These are phyloP conservation scores for Nakazawaea holstii DNA, from an alignment of 805 yeast species.

Conservation along the genomic window DNA sequence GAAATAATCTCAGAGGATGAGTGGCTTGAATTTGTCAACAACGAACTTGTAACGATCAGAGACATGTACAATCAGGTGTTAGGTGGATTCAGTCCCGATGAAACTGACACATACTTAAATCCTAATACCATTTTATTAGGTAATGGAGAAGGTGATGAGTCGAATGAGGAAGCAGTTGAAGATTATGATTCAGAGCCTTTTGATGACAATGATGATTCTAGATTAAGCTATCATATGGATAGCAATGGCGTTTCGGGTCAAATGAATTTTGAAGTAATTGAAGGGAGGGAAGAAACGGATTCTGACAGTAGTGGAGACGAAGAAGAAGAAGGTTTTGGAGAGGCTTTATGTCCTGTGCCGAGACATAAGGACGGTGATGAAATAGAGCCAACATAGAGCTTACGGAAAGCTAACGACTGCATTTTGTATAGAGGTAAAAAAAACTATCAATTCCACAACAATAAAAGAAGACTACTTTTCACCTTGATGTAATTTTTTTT, in stretches of 20 bases:
- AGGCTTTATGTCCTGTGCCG: slow-evolving; percentile 35
- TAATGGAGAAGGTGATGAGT: slow-evolving; percentile 37
- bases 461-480: too few relatives aligned
- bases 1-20: slow-evolving; percentile 9
- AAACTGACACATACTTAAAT: slow-evolving; percentile 33
- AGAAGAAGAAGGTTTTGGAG: slow-evolving; percentile 15
- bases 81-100: slow-evolving; percentile 41
- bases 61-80: slow-evolving; percentile 53
- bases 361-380: slow-evolving; percentile 9
- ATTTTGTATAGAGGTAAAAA: too few relatives aligned
- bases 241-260: slow-evolving; percentile 16
- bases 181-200: slow-evolving; percentile 18
- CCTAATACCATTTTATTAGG: slow-evolving; percentile 28
- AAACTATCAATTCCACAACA: too few relatives aligned
- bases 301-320: slow-evolving; percentile 18
- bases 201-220: slow-evolving; percentile 2
- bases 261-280: slow-evolving; percentile 17
- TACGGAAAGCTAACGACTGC: too few relatives aligned
- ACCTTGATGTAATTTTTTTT: too few relatives aligned
- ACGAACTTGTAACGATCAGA: slow-evolving; percentile 43
- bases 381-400: too few relatives aligned
- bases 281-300: slow-evolving; percentile 11
- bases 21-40: slow-evolving; percentile 49
- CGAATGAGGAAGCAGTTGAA: slow-evolving; percentile 34
- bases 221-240: neutral